These are phyloP conservation scores for Nakaseomyces glabratus DNA, from an alignment of 1,139 yeast species.

Conservation along the genomic window DNA sequence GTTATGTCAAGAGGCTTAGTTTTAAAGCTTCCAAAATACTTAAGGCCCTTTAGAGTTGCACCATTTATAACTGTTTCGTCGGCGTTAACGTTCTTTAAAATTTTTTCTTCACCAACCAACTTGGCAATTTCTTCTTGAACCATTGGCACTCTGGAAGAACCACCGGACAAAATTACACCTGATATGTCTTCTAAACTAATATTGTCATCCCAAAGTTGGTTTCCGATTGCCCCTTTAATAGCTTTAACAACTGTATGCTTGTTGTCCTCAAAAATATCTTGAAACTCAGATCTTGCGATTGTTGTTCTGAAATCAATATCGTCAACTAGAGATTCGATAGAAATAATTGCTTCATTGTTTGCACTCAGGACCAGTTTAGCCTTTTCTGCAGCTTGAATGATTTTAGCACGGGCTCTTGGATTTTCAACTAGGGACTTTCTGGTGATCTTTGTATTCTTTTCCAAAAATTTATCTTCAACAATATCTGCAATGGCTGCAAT, in stretches of 20 bases:
- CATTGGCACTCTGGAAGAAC: constrained; percentile 84
- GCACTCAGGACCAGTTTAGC: constrained; percentile 83
- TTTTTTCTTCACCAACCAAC: constrained; percentile 49
- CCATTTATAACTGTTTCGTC: constrained; percentile 95
- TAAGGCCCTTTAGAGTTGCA: constrained; percentile 72
- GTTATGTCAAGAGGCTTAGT: constrained; percentile 47
- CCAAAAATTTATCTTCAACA: constrained; percentile 49
- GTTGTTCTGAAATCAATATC: constrained; percentile 64
- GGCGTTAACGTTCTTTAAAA: constrained; percentile 87
- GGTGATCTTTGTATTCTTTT: constrained; percentile 30
- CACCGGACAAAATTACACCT: constrained; percentile 81
- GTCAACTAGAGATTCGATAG: constrained; percentile 59
- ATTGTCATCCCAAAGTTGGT: constrained; percentile 29
- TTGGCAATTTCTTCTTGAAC: constrained; percentile 53
- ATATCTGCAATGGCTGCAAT: constrained; percentile 58
- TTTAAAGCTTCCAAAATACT: constrained; percentile 49
- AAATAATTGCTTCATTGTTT: constrained; percentile 63
- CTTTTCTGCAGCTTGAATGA: constrained; percentile 78
- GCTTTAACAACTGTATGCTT: constrained; percentile 46
- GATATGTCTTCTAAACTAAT: constrained; percentile 36
- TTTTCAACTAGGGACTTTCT: constrained; percentile 40
- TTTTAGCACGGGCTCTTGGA: constrained; percentile 53
- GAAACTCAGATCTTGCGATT: constrained; percentile 73
- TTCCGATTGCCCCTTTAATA: constrained; percentile 42
- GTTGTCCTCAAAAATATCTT: constrained; percentile 42